phyloP scores from a whole-genome alignment of 345 rosid genomes.

The Noccaea caerulescens region DNA sequence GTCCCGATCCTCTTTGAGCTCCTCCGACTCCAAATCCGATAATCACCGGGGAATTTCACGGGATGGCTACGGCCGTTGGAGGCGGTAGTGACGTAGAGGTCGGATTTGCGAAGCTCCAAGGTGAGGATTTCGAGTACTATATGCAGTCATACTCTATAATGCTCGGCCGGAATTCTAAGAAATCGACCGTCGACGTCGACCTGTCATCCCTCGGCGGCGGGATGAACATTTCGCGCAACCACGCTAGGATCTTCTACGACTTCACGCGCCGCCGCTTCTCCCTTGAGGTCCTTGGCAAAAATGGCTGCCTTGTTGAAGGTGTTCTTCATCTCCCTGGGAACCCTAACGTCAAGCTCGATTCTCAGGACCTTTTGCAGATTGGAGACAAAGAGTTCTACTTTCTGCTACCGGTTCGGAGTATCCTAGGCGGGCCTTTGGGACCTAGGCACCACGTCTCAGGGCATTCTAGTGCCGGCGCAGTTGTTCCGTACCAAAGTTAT shows the following conservation, averaged over 20 bases:
- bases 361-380: conserved; percentile 91
- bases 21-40: conserved; percentile 11
- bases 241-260: conserved; percentile 92
- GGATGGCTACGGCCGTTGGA: conserved; percentile 60
- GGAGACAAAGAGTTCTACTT: conserved; percentile 97
- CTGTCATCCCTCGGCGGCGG: conserved; percentile 95
- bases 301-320: conserved; percentile 96
- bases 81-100: conserved; percentile 89
- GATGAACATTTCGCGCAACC: conserved; percentile 95
- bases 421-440: conserved; percentile 71
- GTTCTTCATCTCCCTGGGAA: conserved; percentile 96
- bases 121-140: conserved; percentile 95
- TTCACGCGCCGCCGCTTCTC: conserved; percentile 98
- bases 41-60: conserved; percentile 23
- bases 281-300: conserved; percentile 96
- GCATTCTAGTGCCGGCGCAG: conserved; percentile 36
- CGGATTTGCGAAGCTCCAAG: conserved; percentile 96
- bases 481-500: conserved; percentile 57
- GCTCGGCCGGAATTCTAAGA: conserved; percentile 94
- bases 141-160: conserved; percentile 98
- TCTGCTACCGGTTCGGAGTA: conserved; percentile 84
- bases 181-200: conserved; percentile 94
- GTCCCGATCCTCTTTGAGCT: conserved; percentile 10
- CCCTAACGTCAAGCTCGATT: conserved; percentile 89
- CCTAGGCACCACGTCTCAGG: conserved; percentile 64